A percentile compares a stretch with the other conserved stretches of the same genome.
Conservation (phyloP, 371 early-diverging fungal species). For the Choanephora cucurbitarum region DNA sequence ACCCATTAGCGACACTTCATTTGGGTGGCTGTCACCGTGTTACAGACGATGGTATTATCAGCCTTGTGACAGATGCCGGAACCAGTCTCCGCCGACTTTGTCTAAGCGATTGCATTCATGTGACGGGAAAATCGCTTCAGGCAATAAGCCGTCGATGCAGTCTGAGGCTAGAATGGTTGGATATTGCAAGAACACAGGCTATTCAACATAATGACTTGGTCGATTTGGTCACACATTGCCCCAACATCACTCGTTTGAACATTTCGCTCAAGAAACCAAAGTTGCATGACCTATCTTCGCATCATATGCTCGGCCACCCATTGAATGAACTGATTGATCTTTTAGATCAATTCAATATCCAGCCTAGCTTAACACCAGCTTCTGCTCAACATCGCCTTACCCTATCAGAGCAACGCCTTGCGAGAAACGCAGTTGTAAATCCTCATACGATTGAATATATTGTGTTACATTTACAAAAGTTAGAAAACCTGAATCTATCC, state of each 20-base stretch:
- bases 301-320: slow-evolving; percentile 6
- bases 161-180: slow-evolving; percentile 25
- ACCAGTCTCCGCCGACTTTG: slow-evolving; percentile 28
- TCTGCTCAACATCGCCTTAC: slow-evolving; percentile 17
- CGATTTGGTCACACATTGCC: slow-evolving; percentile 20
- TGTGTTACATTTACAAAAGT: slow-evolving; percentile 15
- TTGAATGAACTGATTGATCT: slow-evolving; percentile 27
- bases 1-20: slow-evolving; percentile 18
- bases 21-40: slow-evolving; percentile 29
- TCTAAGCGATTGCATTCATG: slow-evolving; percentile 31
- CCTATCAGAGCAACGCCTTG: slow-evolving; percentile 10
- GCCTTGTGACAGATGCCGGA: slow-evolving; percentile 25
- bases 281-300: slow-evolving; percentile 13
- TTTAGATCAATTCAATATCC: slow-evolving; percentile 18
- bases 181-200: slow-evolving; percentile 26
- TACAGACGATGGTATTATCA: slow-evolving; percentile 26
- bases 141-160: slow-evolving; percentile 25
- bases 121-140: slow-evolving; percentile 26
- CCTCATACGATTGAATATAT: slow-evolving; percentile 22
- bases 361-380: slow-evolving; percentile 14
- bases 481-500: slow-evolving; percentile 27
- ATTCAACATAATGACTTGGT: slow-evolving; percentile 24
- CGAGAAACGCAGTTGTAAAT: slow-evolving; percentile 17
- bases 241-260: slow-evolving; percentile 26
- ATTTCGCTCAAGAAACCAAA: slow-evolving; percentile 22